These are phyloP conservation scores for Nyctanthes arbortristis DNA, from an alignment of 257 asterid species.

Conservation along the genomic window DNA sequence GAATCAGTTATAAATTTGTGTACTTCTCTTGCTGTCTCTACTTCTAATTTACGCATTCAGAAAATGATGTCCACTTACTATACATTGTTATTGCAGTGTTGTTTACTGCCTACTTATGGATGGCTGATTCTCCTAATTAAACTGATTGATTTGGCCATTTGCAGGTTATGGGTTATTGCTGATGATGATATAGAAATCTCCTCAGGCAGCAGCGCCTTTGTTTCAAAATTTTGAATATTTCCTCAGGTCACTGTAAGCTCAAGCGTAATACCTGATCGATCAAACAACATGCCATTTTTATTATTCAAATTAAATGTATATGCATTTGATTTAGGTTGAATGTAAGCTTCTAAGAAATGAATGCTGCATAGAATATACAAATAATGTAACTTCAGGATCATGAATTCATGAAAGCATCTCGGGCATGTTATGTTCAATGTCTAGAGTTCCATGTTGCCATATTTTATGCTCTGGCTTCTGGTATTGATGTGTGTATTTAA, in stretches of 20 bases:
- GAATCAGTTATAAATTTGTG: background rate
- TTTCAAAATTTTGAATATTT: background rate
- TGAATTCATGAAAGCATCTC: background rate
- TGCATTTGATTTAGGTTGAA: background rate
- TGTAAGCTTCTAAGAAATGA: background rate
- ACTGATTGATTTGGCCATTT: background rate
- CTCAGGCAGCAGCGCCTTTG: background rate
- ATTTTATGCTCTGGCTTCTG: background rate
- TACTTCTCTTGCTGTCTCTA: background rate
- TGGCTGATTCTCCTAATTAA: background rate
- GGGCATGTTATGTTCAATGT: background rate
- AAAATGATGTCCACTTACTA: background rate
- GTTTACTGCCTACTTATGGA: background rate
- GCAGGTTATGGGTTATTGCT: background rate
- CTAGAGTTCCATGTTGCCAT: background rate
- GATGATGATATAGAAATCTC: background rate
- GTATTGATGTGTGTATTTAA: background rate
- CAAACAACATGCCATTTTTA: background rate
- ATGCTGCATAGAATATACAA: background rate
- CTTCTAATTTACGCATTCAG: background rate
- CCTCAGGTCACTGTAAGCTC: background rate
- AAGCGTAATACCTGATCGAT: background rate
- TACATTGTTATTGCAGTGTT: too few relatives aligned
- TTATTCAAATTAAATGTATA: background rate
- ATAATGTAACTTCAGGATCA: background rate